A percentile compares a stretch with the other conserved stretches of the same genome.
Evolutionary conservation across 1,284 basidiomycete genomes (phyloP).

Genomic region (Ceratobasidium theobromae): DNA sequence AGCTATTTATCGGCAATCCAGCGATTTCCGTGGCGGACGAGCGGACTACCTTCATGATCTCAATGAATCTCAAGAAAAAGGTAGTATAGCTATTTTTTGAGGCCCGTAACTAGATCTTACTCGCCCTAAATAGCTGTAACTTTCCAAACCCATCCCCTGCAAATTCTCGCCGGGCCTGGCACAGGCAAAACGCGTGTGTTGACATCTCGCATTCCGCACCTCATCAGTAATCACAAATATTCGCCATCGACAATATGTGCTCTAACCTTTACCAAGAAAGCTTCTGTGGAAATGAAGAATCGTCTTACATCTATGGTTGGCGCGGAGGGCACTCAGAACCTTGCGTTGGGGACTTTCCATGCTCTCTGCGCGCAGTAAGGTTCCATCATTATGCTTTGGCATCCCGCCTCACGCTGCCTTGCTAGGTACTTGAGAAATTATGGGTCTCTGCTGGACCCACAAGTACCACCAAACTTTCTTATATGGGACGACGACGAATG

Average conservation of each 20-base stretch:
- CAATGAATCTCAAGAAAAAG: not conserved
- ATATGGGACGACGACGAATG: constrained; percentile 84
- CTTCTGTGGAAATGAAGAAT: constrained; percentile 84
- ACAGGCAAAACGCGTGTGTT: constrained; percentile 57
- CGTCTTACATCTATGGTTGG: constrained; percentile 51
- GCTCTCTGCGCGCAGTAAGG: constrained; percentile 64
- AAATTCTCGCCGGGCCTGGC: constrained; percentile 22
- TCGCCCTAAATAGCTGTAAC: not conserved
- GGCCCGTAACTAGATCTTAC: not conserved
- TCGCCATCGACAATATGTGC: constrained; percentile 68
- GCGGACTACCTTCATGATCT: not conserved
- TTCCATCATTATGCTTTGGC: too few relatives aligned
- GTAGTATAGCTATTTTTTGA: not conserved
- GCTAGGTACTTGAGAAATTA: constrained; percentile 65
- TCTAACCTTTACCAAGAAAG: constrained; percentile 87
- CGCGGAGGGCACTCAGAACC: not conserved
- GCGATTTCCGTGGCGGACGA: not conserved
- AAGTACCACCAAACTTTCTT: constrained; percentile 72
- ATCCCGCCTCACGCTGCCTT: too few relatives aligned
- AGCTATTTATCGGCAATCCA: too few relatives aligned
- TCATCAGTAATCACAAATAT: constrained; percentile 61
- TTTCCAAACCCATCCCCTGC: not conserved
- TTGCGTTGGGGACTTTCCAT: constrained; percentile 63
- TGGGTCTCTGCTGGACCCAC: too few relatives aligned
- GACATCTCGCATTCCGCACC: constrained; percentile 74